phyloP scores from a whole-genome alignment of 495 filamentous ascomycete genomes.

The Lentithecium fluviatile region DNA sequence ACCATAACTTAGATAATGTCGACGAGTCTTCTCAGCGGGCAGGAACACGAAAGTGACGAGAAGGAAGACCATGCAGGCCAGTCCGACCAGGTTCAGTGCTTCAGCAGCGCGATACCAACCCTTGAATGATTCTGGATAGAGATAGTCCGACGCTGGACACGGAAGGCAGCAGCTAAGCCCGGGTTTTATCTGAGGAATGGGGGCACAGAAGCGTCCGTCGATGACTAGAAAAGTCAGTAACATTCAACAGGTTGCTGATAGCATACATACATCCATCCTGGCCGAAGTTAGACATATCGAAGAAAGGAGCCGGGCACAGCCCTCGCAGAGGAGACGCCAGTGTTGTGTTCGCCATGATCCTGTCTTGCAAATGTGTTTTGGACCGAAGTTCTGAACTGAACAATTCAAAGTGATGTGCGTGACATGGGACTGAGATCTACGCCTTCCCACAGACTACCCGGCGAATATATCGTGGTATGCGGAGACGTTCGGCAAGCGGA shows the following conservation, averaged over 20 bases:
- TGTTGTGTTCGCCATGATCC: slow-evolving; percentile 30
- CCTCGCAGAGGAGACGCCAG: slow-evolving; percentile 41
- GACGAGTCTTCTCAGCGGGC: slow-evolving; percentile 83
- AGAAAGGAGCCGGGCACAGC: slow-evolving; percentile 63
- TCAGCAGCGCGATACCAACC: slow-evolving; percentile 63
- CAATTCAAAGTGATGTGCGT: not conserved
- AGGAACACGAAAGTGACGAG: slow-evolving; percentile 79
- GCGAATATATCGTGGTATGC: not conserved
- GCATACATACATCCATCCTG: slow-evolving; percentile 63
- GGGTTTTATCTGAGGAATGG: slow-evolving; percentile 47
- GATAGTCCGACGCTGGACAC: slow-evolving; percentile 81
- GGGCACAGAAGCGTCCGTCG: slow-evolving; percentile 62
- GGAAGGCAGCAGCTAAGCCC: slow-evolving; percentile 76
- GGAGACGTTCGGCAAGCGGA: not conserved
- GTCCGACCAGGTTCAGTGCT: slow-evolving; percentile 75
- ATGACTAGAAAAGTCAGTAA: slow-evolving; percentile 54
- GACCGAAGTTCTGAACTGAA: not conserved
- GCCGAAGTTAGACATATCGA: slow-evolving; percentile 60
- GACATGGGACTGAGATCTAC: not conserved
- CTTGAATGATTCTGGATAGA: slow-evolving; percentile 63
- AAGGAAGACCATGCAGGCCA: slow-evolving; percentile 71
- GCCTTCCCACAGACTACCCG: not conserved
- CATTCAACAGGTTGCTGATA: slow-evolving; percentile 15
- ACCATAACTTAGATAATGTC: slow-evolving; percentile 89
- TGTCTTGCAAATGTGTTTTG: not conserved